Conservation (phyloP, 2,329 filamentous ascomycete species). For the Beauveria bassiana region DNA sequence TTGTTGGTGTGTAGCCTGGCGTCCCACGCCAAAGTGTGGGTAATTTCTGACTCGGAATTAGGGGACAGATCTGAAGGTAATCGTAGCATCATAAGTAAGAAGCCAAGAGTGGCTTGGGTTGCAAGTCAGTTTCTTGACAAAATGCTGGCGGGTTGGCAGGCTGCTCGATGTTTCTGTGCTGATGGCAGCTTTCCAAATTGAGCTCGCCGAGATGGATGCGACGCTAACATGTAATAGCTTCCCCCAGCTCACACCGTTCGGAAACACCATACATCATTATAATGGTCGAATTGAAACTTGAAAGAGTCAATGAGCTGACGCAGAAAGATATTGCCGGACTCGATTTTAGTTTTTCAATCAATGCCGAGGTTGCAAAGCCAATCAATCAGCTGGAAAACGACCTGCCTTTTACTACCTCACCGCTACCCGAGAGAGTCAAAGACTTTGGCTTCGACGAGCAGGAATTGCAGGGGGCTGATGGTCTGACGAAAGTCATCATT, state of each 20-base stretch:
- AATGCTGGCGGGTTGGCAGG: not conserved
- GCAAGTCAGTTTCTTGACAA: too few relatives aligned
- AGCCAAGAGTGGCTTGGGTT: not conserved
- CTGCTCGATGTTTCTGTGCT: too few relatives aligned
- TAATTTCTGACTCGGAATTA: not conserved
- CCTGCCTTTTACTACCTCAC: constrained; percentile 4
- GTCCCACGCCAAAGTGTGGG: too few relatives aligned
- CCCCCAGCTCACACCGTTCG: not conserved
- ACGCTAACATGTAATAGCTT: not conserved
- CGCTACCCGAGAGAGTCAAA: not conserved
- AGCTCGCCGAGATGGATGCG: not conserved
- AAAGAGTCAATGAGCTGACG: constrained; percentile 9
- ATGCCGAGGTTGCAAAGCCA: constrained; percentile 11
- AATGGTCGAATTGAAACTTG: constrained; percentile 4
- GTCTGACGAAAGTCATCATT: constrained; percentile 1
- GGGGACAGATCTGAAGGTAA: not conserved
- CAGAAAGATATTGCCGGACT: constrained; percentile 9
- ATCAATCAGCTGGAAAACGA: constrained; percentile 10
- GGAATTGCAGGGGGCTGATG: constrained; percentile 1
- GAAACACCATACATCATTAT: too few relatives aligned
- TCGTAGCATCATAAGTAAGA: not conserved
- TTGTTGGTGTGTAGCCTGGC: too few relatives aligned
- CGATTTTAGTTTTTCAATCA: constrained; percentile 15
- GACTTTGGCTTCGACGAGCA: constrained; percentile 10
- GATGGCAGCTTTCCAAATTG: not conserved